These are phyloP conservation scores for Arthroderma sp. DNA, from an alignment of 2,329 filamentous ascomycete species.

Conservation along the genomic window DNA sequence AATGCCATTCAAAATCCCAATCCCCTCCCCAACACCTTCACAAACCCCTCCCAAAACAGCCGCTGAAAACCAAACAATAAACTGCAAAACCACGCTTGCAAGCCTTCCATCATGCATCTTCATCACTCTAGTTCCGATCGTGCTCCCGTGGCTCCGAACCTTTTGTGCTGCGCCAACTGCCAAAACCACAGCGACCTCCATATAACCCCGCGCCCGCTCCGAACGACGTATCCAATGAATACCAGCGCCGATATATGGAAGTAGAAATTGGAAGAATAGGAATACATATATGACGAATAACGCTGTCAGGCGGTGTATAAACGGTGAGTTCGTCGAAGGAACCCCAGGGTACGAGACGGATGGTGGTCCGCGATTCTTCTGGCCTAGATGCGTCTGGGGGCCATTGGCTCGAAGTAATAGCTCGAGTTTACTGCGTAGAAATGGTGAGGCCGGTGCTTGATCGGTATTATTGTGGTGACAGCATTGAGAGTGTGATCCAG, in stretches of 20 bases:
- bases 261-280: not conserved
- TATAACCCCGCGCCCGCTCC: not conserved
- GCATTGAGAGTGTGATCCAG: no score
- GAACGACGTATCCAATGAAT: not conserved
- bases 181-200: not conserved
- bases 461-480: no score
- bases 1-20: not conserved
- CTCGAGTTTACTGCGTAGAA: no score
- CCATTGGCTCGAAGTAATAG: no score
- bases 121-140: no score
- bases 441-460: no score
- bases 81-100: not conserved
- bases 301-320: constrained; percentile 7
- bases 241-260: not conserved
- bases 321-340: not conserved
- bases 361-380: not conserved
- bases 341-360: no score
- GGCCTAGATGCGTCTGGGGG: not conserved
- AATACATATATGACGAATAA: not conserved
- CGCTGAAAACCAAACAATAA: not conserved
- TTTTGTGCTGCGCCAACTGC: no score
- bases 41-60: not conserved
- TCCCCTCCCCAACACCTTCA: not conserved
- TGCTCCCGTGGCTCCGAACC: no score
- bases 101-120: not conserved